Evolutionary conservation across 2,329 filamentous ascomycete genomes (phyloP), one percentile per base, ranked within the genome.

Genomic region (Scedosporium dehoogii): DNA sequence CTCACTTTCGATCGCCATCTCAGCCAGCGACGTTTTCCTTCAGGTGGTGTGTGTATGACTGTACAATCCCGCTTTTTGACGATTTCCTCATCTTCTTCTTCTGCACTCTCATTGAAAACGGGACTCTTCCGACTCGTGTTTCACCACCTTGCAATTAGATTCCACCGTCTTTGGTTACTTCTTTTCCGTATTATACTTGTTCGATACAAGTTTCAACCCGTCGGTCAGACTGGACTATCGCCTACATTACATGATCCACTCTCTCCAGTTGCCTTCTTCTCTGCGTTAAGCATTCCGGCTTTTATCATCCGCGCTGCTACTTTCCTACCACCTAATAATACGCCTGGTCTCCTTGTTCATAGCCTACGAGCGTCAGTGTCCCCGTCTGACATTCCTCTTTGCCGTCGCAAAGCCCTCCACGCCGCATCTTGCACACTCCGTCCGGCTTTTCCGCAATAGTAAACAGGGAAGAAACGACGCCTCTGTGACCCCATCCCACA

Each of bases 281-380:
- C 16, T 53, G 38, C 51, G 51, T 60, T 38, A 53, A 60, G 42
- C 44, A 53, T 29, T 23, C 38, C 58, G 42, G 46, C 58, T 53
- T 60, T 42, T 51, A 44, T 60, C 53, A 60, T 25, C 58, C 58
- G 58, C 44, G 44, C 58, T 21, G 12, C n/a, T 25, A 53, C n/a
- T 21, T 53, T 21, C 48, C 10, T 29, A 18, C 23, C 4, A 23
- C 12, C 33, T 9, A 27, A 23, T 58, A 59, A 59, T 44, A 60
- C 58, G 58, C 14, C 25, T 46, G 18, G 10, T 25, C 9, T 33
- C 9, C 29, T n/a, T 33, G 18, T 25, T 44, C 57, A 6, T 60
- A 21, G 42, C 25, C 23, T 44, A 46, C 38, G 21, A 53, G 12
- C 48, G 48, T 21, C 21, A 53, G 21, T 21, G 44, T 25, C n/a